phyloP scores from a whole-genome alignment of 495 filamentous ascomycete species.

The Ascobolus immersus region DNA sequence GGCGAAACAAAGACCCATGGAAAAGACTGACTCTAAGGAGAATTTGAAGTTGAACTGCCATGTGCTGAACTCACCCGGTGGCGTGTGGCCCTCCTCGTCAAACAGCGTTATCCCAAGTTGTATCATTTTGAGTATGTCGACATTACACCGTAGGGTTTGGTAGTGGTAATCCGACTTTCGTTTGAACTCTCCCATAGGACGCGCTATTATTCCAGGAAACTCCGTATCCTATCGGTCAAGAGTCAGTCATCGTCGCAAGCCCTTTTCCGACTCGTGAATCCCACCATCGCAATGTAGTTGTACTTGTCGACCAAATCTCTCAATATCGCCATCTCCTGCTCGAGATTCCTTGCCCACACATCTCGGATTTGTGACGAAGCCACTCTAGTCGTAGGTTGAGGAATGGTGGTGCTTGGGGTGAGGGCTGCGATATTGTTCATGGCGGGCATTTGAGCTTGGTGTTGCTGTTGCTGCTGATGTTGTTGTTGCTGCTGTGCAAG shows the following conservation, averaged over 20 bases:
- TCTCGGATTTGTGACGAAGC: slow-evolving; percentile 36
- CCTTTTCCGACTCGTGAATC: slow-evolving; percentile 12
- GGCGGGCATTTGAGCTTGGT: slow-evolving; percentile 22
- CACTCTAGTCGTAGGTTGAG: slow-evolving; percentile 1
- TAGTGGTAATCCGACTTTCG: slow-evolving; percentile 96
- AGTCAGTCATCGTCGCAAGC: slow-evolving; percentile 5
- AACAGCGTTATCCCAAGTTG: slow-evolving; percentile 88
- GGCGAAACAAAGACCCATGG: background rate
- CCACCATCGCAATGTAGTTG: slow-evolving; percentile 89
- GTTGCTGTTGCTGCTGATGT: slow-evolving; percentile 31
- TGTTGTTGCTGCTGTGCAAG: too few relatives aligned
- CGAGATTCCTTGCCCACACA: slow-evolving; percentile 76
- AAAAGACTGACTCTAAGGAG: slow-evolving; percentile 29
- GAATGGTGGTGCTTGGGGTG: slow-evolving; percentile 16
- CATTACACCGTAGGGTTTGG: slow-evolving; percentile 88
- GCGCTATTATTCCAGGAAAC: slow-evolving; percentile 84
- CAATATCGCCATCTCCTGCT: slow-evolving; percentile 64
- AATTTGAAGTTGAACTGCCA: slow-evolving; percentile 99
- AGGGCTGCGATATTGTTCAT: slow-evolving; percentile 65
- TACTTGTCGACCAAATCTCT: slow-evolving; percentile 64
- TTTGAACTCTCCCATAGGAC: slow-evolving; percentile 78
- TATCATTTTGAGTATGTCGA: slow-evolving; percentile 88
- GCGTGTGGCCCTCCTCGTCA: slow-evolving; percentile 55
- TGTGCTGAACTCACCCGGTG: slow-evolving; percentile 53
- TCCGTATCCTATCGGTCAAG: slow-evolving; percentile 53